Evolutionary conservation across 2,329 filamentous ascomycete species (phyloP).

Genomic region (Neofusicoccum parvum): DNA sequence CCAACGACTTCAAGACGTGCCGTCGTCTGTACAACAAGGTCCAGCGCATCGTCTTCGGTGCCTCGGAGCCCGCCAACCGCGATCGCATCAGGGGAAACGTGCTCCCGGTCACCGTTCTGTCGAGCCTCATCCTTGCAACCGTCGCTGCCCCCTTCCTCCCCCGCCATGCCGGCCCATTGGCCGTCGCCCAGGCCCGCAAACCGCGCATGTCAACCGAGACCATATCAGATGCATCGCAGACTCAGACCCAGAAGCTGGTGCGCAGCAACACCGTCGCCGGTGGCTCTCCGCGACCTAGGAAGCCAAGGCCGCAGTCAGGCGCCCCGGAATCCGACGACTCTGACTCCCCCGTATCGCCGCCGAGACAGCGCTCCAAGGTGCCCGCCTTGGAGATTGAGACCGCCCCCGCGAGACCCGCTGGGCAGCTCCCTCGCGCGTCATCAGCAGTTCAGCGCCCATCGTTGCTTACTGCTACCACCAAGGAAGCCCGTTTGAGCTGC

Average conservation of each 20-base stretch:
- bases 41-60: constrained; percentile 82
- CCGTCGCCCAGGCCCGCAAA: constrained; percentile 78
- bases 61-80: constrained; percentile 66
- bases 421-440: constrained; percentile 26
- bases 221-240: constrained; percentile 60
- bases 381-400: constrained; percentile 32
- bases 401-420: constrained; percentile 31
- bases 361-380: neutral
- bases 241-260: constrained; percentile 58
- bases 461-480: constrained; percentile 55
- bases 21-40: constrained; percentile 85
- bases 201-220: constrained; percentile 65
- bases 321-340: constrained; percentile 28
- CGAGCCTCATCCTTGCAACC: constrained; percentile 77
- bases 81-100: constrained; percentile 83
- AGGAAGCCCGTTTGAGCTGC: constrained; percentile 67
- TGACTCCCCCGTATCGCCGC: constrained; percentile 25
- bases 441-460: constrained; percentile 46
- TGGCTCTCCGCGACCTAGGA: constrained; percentile 45
- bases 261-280: constrained; percentile 70
- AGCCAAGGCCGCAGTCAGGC: constrained; percentile 38
- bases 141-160: constrained; percentile 74
- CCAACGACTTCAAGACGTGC: constrained; percentile 78
- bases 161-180: constrained; percentile 77
- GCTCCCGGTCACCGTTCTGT: constrained; percentile 76